Evolutionary conservation across 345 rosid genomes (phyloP), one percentile per base, ranked within the genome.

Genomic region (Rubroshorea leprosula): DNA sequence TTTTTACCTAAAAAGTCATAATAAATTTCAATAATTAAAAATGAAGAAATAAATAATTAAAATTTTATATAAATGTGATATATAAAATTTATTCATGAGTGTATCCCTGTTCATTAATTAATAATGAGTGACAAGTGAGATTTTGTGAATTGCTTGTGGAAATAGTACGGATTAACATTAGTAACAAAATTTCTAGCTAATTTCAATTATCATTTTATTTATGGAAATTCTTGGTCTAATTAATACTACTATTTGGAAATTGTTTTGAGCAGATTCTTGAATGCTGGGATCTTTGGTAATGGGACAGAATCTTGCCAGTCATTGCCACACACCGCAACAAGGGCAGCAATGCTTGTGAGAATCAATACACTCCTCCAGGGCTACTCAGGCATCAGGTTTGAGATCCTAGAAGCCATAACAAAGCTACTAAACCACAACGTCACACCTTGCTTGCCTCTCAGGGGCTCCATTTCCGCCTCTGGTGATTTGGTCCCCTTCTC

Each of bases 331-430:
- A 24, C 67, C 5, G 61, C 68, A 41, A 71, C 75, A 19, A 75
- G 73, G 48, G 79, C 79, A 0, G 76, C 73, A 5, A 75, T 75
- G 79, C 35, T 75, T 12, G 76, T 75, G 26, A 63, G 79, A 43
- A 57, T 71, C 65, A 75, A 75, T 51, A 63, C 79, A 9, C 70
- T 75, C 16, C 76, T 75, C 58, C 79, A 75, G 18, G 79, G 79
- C 19, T 75, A 67, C 46, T 75, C 79, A 6, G 76, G 76, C 55
- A 75, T 75, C 39, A 59, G 76, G 23, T 70, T 75, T 25, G 73
- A 70, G 61, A 63, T 75, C 51, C 68, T 75, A 8, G 75, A 70
- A 52, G 75, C 75, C 23, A 59, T 74, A 13, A 50, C 67, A 0
- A 62, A 59, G 54, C 72, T 75, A 15, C 67, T 71, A 5, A 75